Evolutionary conservation across 129 eudicot species (phyloP).

Genomic region (Artemisia annua): DNA sequence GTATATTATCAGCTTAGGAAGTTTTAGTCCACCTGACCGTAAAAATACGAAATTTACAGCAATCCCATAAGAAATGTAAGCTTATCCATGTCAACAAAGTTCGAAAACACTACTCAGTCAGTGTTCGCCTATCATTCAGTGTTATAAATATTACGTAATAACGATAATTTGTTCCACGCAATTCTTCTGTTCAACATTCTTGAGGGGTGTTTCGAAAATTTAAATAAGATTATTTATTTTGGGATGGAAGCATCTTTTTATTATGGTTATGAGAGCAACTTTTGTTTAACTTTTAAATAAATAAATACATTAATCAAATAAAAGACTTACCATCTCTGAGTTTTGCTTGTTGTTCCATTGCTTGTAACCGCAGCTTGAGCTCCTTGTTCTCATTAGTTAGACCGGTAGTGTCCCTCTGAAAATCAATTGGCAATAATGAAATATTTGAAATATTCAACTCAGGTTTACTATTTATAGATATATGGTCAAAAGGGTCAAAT

Average conservation of each 20-base stretch:
- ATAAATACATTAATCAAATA: neutral
- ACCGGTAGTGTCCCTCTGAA: conserved; percentile 76
- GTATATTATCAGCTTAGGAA: neutral
- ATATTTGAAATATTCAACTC: no score
- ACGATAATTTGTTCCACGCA: no score
- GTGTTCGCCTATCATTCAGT: no score
- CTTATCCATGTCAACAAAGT: neutral
- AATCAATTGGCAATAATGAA: conserved; percentile 18
- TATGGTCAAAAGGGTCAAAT: no score
- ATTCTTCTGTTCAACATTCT: no score
- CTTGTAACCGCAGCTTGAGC: conserved; percentile 79
- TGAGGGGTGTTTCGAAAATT: no score
- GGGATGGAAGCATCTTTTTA: no score
- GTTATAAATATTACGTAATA: no score
- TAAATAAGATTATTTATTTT: no score
- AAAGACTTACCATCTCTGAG: conserved; percentile 88
- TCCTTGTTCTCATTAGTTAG: conserved; percentile 86
- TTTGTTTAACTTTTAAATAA: neutral
- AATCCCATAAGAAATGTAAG: neutral
- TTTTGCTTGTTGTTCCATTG: conserved; percentile 88
- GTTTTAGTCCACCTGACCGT: neutral
- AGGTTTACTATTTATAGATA: no score
- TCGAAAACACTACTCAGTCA: no score
- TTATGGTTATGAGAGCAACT: neutral
- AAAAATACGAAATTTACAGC: neutral